Base-by-base conservation (phyloP, 1,284 basidiomycete genomes). In the Trichosporon ovoides region DNA sequence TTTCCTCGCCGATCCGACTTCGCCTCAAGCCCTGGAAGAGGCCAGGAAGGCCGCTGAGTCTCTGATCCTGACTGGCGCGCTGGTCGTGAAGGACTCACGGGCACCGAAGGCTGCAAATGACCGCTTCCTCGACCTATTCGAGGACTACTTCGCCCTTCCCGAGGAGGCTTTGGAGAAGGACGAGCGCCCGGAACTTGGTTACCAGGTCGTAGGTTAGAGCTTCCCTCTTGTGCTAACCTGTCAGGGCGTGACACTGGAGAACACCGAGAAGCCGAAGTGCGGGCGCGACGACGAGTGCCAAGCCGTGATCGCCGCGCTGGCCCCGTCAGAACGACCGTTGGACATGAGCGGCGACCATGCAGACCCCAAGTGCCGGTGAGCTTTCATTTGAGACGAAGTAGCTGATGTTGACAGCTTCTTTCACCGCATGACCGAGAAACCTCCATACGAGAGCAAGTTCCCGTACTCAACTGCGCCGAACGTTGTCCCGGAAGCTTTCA, bases 201-300 rank as follows among this genome's bases (percentile, higher is more conserved):
- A 78, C 61, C 80, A 81, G 61, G 77, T 79, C 43, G 72, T 75
- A 56, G 53, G 69, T 64, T 9, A 10, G 3, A 24, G 18, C 13
- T 13, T n/a, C n/a, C 10, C 35, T 5, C 12, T 13, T 12, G 6
- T 3, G 43, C 35, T 56, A 12, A 59, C 40, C 22, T n/a, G 2
- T 4, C 86, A 91, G 61, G 90, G 90, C 1, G 89, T 90, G 11
- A 92, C 91, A 1, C 83, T 94, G 18, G 91, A 94, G 78, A 91
- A 92, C 73, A 95, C 91, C 0, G 91, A 95, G 78, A 91, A 90
- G 71, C 89, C 89, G 9, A 90, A 88, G 73, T 93, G 91, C 74
- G 86, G 48, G 81, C 85, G 49, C 6, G 68, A 73, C 60, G 69
- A 71, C 31, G 71, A 70, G 48, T 75, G 72, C 52, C 55, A 69